Conservation (phyloP, 306 rosid genomes). For the Abrus pulchellus region DNA sequence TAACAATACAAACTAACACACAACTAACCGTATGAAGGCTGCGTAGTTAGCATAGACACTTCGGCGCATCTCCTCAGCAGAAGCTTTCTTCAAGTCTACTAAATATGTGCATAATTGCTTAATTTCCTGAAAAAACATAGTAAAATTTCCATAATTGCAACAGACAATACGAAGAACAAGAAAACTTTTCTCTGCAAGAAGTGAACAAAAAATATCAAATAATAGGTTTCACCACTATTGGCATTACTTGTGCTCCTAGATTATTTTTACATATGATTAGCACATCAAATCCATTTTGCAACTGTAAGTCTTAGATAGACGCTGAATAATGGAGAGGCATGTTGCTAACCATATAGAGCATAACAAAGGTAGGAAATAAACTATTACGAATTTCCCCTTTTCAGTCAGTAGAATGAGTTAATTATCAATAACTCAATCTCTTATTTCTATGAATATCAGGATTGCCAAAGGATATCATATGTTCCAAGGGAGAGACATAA, state of each 20-base stretch:
- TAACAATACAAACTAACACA: constrained; percentile 28
- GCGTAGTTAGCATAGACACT: constrained; percentile 98
- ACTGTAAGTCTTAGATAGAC: constrained; percentile 24
- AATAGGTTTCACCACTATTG: constrained; percentile 21
- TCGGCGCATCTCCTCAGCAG: constrained; percentile 99
- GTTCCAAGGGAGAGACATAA: neutral
- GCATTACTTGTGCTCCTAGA: constrained; percentile 2
- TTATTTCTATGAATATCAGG: constrained; percentile 9
- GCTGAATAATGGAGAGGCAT: neutral
- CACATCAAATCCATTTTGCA: neutral
- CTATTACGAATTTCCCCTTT: constrained; percentile 6
- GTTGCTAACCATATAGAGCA: constrained; percentile 8
- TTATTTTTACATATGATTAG: constrained; percentile 9
- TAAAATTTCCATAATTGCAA: constrained; percentile 5
- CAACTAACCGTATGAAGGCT: constrained; percentile 91
- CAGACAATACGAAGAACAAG: constrained; percentile 36
- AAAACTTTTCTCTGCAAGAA: neutral
- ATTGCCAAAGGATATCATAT: neutral
- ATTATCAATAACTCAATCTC: constrained; percentile 13
- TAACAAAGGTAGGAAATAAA: constrained; percentile 11
- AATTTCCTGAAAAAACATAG: constrained; percentile 69
- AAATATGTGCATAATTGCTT: constrained; percentile 90
- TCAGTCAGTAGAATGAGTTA: constrained; percentile 3
- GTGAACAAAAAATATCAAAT: constrained; percentile 12
- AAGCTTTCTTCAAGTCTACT: constrained; percentile 86